Evolutionary conservation across 2,329 filamentous ascomycete genomes (phyloP), one percentile per base, ranked within the genome.

Genomic region (Calonectria honghensis): DNA sequence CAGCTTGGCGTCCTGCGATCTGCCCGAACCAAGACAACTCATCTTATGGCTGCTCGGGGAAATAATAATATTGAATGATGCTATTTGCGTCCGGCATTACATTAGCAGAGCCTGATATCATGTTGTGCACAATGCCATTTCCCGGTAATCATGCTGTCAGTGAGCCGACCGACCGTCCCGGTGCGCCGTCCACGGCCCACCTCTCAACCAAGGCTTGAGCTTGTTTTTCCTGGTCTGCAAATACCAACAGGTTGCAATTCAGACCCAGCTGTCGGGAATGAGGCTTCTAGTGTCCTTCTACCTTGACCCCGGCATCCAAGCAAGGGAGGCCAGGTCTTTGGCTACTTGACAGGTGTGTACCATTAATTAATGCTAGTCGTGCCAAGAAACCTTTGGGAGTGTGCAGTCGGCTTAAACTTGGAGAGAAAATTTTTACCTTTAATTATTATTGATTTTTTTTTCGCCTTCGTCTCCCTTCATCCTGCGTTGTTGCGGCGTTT

Each of bases 101-200:
- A 65, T 51, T 65, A 64, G 32, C 31, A 66, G 39, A 52, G 27
- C 35, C 52, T 51, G 51, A 52, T 32, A 68, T 71, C 63, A 63
- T 59, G 63, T 74, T 77, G 78, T 80, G 71, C 76, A 79, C 76
- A 77, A 76, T 73, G 72, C 72, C 72, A 70, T 67, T 50, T 70
- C 61, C 57, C 41, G 59, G 51, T 4, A 70, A 67, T 70, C 79
- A 80, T 80, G 70, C 75, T 70, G 71, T 78, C 59, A 70, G 66
- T 79, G 79, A 80, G 72, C 73, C 77, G 68, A 77, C 75, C 73
- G 72, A 72, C 74, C 71, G 73, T 74, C 68, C 59, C 37, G 39
- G 31, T 61, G 35, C 54, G 54, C 18, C 65, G 24, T 73, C 73
- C 77, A 80, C 74, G 79, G 79, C 74, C 77, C 79, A 77, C 63